A percentile compares a stretch with the other conserved stretches of the same genome.
phyloP scores from a whole-genome alignment of 352 stramenopile species.

The Globisporangium okanoganense region DNA sequence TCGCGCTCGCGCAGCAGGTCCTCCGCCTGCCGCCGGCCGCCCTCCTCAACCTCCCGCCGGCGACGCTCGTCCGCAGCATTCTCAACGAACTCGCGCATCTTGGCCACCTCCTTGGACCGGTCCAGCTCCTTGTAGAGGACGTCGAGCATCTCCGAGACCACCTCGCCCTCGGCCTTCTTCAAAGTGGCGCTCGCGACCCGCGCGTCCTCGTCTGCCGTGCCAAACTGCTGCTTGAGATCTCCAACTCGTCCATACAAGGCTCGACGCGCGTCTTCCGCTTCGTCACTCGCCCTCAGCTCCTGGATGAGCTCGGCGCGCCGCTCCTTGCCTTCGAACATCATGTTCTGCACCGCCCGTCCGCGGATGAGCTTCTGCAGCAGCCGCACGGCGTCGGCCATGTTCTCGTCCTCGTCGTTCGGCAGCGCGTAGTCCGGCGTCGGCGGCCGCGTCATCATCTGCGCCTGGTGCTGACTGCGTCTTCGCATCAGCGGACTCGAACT shows the following conservation, averaged over 20 bases:
- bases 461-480: conserved; percentile 34
- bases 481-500: conserved; percentile 17
- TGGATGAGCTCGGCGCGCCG: conserved; percentile 83
- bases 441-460: conserved; percentile 57
- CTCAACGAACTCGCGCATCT: conserved; percentile 69
- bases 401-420: conserved; percentile 39
- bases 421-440: conserved; percentile 72
- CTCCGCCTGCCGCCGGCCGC: conserved; percentile 82
- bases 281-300: conserved; percentile 82
- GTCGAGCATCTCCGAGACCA: conserved; percentile 86
- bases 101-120: conserved; percentile 69
- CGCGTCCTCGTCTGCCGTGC: conserved; percentile 34
- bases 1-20: conserved; percentile 77
- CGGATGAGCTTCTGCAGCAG: conserved; percentile 88
- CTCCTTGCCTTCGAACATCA: conserved; percentile 92
- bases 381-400: conserved; percentile 55
- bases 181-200: conserved; percentile 43
- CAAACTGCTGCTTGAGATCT: conserved; percentile 11
- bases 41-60: conserved; percentile 81
- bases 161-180: conserved; percentile 81
- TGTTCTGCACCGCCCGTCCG: conserved; percentile 90
- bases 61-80: conserved; percentile 64
- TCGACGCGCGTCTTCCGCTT: conserved; percentile 19
- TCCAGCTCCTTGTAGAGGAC: conserved; percentile 89
- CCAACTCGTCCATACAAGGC: neutral